Conservation (phyloP, 176 grass and related monocot genomes). For the Triticum monococcum region DNA sequence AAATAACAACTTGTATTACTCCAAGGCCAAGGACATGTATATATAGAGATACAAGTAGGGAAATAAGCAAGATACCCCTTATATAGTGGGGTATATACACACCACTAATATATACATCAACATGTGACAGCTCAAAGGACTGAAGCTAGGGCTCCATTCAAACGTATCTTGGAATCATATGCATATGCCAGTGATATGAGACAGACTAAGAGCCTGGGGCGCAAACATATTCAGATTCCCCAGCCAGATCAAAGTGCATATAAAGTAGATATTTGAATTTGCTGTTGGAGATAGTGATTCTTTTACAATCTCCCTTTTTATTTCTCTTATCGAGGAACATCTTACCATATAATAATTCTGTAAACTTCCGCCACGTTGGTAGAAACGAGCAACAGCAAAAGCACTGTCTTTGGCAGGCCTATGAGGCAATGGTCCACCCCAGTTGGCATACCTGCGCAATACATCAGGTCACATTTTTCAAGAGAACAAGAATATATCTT, state of each 20-base stretch:
- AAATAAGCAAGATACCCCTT: neutral
- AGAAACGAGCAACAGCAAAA: constrained; percentile 97
- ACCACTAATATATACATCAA: neutral
- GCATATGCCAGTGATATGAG: neutral
- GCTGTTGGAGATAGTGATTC: neutral
- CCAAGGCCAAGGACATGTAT: neutral
- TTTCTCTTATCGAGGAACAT: constrained; percentile 17
- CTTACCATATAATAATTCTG: constrained; percentile 99
- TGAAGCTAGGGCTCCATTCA: neutral
- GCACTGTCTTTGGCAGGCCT: constrained; percentile 84
- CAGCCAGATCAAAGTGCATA: neutral
- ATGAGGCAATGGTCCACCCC: constrained; percentile 78
- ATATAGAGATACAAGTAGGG: neutral
- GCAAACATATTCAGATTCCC: constrained; percentile 5
- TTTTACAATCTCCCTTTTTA: neutral
- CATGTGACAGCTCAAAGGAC: neutral
- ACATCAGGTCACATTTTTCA: neutral
- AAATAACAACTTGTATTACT: neutral
- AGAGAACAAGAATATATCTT: neutral
- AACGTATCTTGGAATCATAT: neutral
- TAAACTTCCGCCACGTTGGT: constrained; percentile 87
- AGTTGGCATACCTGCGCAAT: constrained; percentile 68
- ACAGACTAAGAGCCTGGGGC: neutral
- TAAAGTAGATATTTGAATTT: neutral
- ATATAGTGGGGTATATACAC: neutral